These are phyloP conservation scores for Anisodus tanguticus DNA, from an alignment of 257 asterid genomes.

Conservation along the genomic window DNA sequence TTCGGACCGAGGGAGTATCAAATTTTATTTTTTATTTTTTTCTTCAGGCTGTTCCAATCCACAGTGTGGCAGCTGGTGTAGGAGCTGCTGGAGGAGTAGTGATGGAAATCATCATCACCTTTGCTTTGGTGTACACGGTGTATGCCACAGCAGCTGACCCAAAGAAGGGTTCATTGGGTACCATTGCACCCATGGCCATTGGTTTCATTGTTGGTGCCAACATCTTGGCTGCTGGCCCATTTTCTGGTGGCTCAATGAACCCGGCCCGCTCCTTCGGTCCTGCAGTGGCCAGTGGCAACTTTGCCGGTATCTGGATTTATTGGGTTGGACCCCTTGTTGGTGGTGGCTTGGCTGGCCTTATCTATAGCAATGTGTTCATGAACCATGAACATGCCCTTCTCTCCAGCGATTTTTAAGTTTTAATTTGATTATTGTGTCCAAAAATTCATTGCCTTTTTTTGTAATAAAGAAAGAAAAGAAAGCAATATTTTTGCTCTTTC, in stretches of 20 bases:
- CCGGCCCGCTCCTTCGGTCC: constrained; percentile 64
- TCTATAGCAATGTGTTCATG: constrained; percentile 45
- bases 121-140: constrained; percentile 62
- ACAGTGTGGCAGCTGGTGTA: constrained; percentile 46
- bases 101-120: constrained; percentile 59
- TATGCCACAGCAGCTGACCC: constrained; percentile 68
- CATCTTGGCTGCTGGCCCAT: constrained; percentile 62
- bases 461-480: constrained; percentile 35
- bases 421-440: constrained; percentile 19
- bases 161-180: constrained; percentile 62
- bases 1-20: no score
- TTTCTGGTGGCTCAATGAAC: constrained; percentile 69
- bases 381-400: constrained; percentile 45
- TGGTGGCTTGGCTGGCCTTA: constrained; percentile 56
- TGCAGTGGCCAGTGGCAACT: constrained; percentile 49
- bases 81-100: constrained; percentile 58
- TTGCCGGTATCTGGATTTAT: constrained; percentile 53
- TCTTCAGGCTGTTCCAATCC: constrained; percentile 52
- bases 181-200: constrained; percentile 61
- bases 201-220: constrained; percentile 67
- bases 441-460: constrained; percentile 24
- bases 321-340: constrained; percentile 61
- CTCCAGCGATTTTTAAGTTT: constrained; percentile 34
- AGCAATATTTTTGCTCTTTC: neutral
- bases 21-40: neutral